A percentile compares a stretch with the other conserved stretches of the same genome.
phyloP scores from a whole-genome alignment of 257 asterid species.

The Plantago major region DNA sequence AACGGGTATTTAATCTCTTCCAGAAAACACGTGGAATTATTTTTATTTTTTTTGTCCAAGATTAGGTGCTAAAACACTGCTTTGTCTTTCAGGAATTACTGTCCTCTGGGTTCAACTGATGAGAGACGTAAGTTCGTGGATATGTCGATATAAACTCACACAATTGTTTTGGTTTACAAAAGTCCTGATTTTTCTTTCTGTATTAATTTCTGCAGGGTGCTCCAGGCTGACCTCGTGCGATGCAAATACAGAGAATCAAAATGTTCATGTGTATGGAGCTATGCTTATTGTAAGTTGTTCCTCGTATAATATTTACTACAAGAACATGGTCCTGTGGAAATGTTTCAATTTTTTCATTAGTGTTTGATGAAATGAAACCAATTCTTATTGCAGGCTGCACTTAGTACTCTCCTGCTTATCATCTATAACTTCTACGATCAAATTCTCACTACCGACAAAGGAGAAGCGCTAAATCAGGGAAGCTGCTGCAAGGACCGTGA shows the following conservation, averaged over 20 bases:
- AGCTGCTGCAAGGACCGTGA: conserved; percentile 83
- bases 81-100: conserved; percentile 51
- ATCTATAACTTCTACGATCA: conserved; percentile 90
- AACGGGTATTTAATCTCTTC: conserved; percentile 55
- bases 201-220: conserved; percentile 46
- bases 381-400: conserved; percentile 56
- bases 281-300: conserved; percentile 66
- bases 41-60: neutral
- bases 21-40: conserved; percentile 10
- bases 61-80: conserved; percentile 17
- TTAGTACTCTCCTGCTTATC: conserved; percentile 70
- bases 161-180: neutral
- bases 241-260: conserved; percentile 56
- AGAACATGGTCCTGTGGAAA: neutral
- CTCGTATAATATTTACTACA: neutral
- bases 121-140: conserved; percentile 42
- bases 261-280: conserved; percentile 75
- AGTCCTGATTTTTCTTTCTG: conserved; percentile 9
- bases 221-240: conserved; percentile 65
- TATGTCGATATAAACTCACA: neutral
- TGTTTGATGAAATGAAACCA: conserved; percentile 11
- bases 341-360: neutral
- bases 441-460: conserved; percentile 80
- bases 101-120: conserved; percentile 60
- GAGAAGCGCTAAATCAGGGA: conserved; percentile 80